Evolutionary conservation across 2,329 filamentous ascomycete genomes (phyloP), one percentile per base, ranked within the genome.

Genomic region (Chaetomium strumarium): DNA sequence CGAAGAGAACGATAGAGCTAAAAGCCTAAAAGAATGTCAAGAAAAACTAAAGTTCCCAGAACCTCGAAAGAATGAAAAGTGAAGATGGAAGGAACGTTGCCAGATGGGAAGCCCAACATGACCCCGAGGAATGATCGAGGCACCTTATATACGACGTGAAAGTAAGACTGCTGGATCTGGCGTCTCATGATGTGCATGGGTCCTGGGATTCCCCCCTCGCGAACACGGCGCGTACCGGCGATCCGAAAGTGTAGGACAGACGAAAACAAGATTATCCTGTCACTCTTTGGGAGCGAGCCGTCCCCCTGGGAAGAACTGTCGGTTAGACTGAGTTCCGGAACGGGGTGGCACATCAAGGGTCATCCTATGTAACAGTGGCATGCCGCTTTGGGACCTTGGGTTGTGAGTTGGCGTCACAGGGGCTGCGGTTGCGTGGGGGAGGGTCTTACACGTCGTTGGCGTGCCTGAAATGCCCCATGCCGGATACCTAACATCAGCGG

Each of bases 31-130:
- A 60, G 61, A 64, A 51, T 51, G 60, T 65, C 20, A 42, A 54
- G 53, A 56, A 64, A 59, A 52, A 38, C 57, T 59, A 64, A 58
- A 65, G 64, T 66, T 65, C 63, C 59, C 64, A 64, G 64, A 66
- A 66, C 64, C n/a, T 58, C 44, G 49, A 59, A 62, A 57, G 52
- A 59, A 61, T 56, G 56, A 57, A 62, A 42, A 37, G 2, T 42
- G 51, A 55, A 57, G 55, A 56, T 43, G 47, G 55, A 58, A 55
- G 52, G 58, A 63, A 55, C 51, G 58, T 58, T 60, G 45, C 44
- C 49, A 55, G 39, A 57, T 38, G 53, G 49, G 49, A 40, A 46
- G 44, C 34, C 53, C 46, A 31, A 48, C 19, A 14, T 16, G 16
- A 12, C 47, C 49, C 16, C 24, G 33, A 19, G 43, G 36, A 46